Evolutionary conservation across 441 rosid species (phyloP).

Genomic region (Lepidium campestre): DNA sequence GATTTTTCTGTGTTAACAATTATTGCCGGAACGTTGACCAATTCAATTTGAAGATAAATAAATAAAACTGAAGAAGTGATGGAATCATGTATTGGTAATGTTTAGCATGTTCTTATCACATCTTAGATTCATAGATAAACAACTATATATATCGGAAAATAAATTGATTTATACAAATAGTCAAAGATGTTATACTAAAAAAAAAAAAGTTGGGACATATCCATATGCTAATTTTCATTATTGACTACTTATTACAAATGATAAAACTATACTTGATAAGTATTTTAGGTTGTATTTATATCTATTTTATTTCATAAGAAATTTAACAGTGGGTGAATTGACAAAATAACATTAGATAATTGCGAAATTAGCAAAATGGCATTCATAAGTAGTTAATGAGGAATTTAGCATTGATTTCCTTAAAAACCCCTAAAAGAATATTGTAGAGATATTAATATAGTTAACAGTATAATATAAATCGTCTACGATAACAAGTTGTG

Average conservation of each 20-base stretch:
- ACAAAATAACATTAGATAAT: too few species aligned
- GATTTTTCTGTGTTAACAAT: neutral
- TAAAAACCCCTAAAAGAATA: too few species aligned
- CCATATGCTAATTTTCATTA: neutral
- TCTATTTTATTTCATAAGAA: too few species aligned
- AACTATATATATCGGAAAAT: neutral
- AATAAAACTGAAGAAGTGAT: conserved; percentile 13
- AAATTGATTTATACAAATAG: neutral
- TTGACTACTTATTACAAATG: neutral
- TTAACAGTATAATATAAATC: too few species aligned
- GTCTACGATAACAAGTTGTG: too few species aligned
- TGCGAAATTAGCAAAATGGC: too few species aligned
- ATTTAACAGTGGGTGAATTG: too few species aligned
- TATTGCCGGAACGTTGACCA: neutral
- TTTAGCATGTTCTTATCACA: conserved; percentile 23
- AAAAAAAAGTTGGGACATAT: neutral
- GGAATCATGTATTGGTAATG: conserved; percentile 19
- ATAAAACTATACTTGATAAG: too few species aligned
- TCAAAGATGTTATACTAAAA: neutral
- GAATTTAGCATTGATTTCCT: too few species aligned
- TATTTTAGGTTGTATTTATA: too few species aligned
- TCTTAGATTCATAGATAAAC: neutral
- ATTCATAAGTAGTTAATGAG: too few species aligned
- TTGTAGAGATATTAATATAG: too few species aligned
- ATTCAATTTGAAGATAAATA: neutral